Base-by-base conservation (phyloP, 2,329 filamentous ascomycete genomes). In the Botrytis byssoidea region DNA sequence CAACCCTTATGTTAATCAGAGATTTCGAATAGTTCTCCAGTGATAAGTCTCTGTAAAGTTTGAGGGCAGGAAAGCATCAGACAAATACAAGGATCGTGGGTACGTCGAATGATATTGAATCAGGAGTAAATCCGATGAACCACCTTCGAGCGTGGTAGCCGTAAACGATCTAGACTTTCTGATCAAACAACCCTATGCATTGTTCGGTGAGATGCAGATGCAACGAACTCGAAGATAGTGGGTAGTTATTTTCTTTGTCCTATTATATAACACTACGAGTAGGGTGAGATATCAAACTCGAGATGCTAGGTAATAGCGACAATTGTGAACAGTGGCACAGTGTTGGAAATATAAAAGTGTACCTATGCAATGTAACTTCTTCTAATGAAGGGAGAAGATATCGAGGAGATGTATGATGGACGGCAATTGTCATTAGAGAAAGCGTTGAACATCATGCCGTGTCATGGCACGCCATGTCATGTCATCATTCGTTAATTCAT, bases 21-120 rank as follows among this genome's bases (percentile, higher is more conserved):
- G n/a, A 32, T 25, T 57, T 37, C 48, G n/a, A 57, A 32, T 25
- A 9, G 29, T 57, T 32, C 48, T 18, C 40, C 40, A 37, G 5
- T 29, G 40, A 22, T 22, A 42, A 37, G 29, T 42, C 7, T 57
- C 25, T 32, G 65, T 25, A 35, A 18, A 42, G 57, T 48, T 44
- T 42, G 66, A 42, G 35, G 44, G 4, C 46, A 55, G 25, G 63
- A 67, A 67, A 46, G 32, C 48, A 46, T 46, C 46, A 46, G 22
- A 37, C 35, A 20, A 55, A 67, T 25, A 67, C 14, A 35, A 67
- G 46, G 55, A 29, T 51, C 65, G 44, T 67, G 44, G 66, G 9
- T 42, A 42, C 25, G 35, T 68, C 48, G 66, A 48, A 57, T 57
- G 66, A 57, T 68, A 57, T 68, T 29, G 32, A 22, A 68, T 25